Percentiles rank a stretch among this genome's conserved stretches.
Conservation (phyloP, 2,329 filamentous ascomycete genomes). For the Curvularia sp. region DNA sequence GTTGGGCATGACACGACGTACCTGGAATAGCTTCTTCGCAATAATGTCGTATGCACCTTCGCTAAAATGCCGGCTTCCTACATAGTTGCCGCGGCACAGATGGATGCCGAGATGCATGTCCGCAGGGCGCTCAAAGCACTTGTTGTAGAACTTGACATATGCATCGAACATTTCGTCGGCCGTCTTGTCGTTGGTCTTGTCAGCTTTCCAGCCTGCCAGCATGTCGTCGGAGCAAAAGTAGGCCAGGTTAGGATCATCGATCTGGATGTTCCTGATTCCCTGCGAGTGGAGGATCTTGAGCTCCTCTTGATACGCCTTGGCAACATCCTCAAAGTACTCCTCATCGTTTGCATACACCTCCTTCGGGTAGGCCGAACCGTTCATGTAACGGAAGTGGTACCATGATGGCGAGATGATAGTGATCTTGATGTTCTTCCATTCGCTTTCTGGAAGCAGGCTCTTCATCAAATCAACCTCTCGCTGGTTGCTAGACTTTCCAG, state of each 20-base stretch:
- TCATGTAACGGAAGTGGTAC: slow-evolving; percentile 71
- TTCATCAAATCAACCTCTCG: slow-evolving; percentile 68
- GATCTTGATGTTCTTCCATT: slow-evolving; percentile 71
- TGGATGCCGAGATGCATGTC: slow-evolving; percentile 82
- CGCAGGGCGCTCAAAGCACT: slow-evolving; percentile 66
- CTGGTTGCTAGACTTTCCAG: slow-evolving; percentile 62
- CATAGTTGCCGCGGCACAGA: slow-evolving; percentile 65
- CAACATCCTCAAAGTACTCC: slow-evolving; percentile 57
- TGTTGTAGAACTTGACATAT: slow-evolving; percentile 80
- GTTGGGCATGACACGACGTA: slow-evolving; percentile 14
- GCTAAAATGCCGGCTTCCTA: slow-evolving; percentile 56
- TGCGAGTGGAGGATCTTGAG: slow-evolving; percentile 55
- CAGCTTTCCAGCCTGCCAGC: slow-evolving; percentile 57
- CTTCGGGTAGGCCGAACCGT: slow-evolving; percentile 56
- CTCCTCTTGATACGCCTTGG: slow-evolving; percentile 56
- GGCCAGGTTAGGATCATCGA: slow-evolving; percentile 58
- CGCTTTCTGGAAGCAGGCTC: slow-evolving; percentile 63
- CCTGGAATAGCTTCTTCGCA: slow-evolving; percentile 52
- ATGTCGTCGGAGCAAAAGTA: slow-evolving; percentile 51
- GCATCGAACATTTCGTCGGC: slow-evolving; percentile 75
- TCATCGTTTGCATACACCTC: slow-evolving; percentile 56
- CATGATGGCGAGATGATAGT: slow-evolving; percentile 72
- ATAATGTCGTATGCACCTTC: slow-evolving; percentile 58
- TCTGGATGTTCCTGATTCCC: slow-evolving; percentile 57
- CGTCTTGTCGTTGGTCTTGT: slow-evolving; percentile 70